Base-by-base conservation (phyloP, 1,284 basidiomycete genomes). In the Puccinia horiana region DNA sequence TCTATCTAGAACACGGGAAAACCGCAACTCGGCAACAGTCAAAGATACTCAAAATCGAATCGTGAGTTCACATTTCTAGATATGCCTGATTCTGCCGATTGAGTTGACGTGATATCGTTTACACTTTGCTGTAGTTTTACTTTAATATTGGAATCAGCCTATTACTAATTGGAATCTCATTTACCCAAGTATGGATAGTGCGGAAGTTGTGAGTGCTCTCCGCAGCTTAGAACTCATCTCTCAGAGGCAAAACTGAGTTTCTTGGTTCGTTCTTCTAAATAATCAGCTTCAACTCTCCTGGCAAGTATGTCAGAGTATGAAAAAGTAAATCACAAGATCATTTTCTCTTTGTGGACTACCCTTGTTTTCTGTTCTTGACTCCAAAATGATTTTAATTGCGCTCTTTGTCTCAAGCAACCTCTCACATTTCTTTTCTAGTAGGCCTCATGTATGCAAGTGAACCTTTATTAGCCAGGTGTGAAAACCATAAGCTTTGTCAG, bases 11-110 rank as follows among this genome's bases (percentile, higher is more conserved):
- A 94, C 93, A 3, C 89, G 91, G 72, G 93, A 94, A 86, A 93
- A 92, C 85, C 90, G 93, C 74, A 93, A 93, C 6, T 94, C 93
- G 85, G 92, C 92, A 18, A 89, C 92, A 54, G 93, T 94, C 37
- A 92, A 91, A 86, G 92, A 92, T 0, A 94, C 92, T 54, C 91
- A 92, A 88, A 54, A 75, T 69, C 73, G 80, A 2, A 82, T 81
- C 42, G 79, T 81, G 56, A 75, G 79, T 63, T 6, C 16, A 52
- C 18, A 23, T 29, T 32, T 18, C 26, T 49, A 32, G 16, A 49
- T 8, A 11, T 49, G 14, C 35, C 65, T 35, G 6, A 69, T 26
- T 23, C 29, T 47, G 5, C 16, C 4, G 47, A 52, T 23, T 23
- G 29, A 69, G n/a, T 26, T 26, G n/a, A 23, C 47, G n/a, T 29